Conservation (phyloP, 106 monocot species). For the Dioscorea dumetorum region DNA sequence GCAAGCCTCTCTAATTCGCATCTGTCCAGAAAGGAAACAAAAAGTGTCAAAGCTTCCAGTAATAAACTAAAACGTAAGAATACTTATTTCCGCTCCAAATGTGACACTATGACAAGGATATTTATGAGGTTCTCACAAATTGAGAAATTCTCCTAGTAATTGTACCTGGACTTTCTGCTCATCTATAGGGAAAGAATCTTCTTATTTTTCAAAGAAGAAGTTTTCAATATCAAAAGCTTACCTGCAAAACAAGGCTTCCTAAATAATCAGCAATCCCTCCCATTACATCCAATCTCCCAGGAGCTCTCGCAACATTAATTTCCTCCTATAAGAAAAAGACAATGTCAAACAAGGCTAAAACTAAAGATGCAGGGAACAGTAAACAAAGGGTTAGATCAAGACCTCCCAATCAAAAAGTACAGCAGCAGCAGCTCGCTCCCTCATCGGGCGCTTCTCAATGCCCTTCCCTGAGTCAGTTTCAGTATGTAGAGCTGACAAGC, state of each 20-base stretch:
- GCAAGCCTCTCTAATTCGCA: constrained; percentile 96
- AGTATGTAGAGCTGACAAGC: constrained; percentile 57
- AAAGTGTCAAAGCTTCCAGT: no score
- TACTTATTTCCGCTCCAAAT: no score
- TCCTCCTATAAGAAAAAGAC: constrained; percentile 52
- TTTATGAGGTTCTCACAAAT: no score
- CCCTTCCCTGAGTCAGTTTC: constrained; percentile 35
- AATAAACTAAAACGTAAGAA: no score
- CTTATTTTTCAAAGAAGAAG: background rate
- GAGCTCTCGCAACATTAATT: constrained; percentile 89
- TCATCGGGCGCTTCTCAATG: constrained; percentile 55
- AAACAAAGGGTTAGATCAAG: background rate
- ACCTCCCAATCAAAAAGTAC: constrained; percentile 93
- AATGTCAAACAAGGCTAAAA: background rate
- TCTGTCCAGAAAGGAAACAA: constrained; percentile 28
- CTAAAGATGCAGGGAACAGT: background rate
- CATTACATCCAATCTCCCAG: constrained; percentile 98
- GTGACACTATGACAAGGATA: no score
- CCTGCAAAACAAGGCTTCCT: constrained; percentile 98
- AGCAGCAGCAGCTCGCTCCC: constrained; percentile 72
- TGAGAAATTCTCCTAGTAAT: no score
- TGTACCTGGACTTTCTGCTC: no score
- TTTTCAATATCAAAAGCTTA: constrained; percentile 12
- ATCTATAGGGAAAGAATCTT: background rate
- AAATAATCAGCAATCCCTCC: constrained; percentile 99